A percentile compares a stretch with the other conserved stretches of the same genome.
Conservation (phyloP, 306 rosid genomes). For the Ormosia semicastrata region DNA sequence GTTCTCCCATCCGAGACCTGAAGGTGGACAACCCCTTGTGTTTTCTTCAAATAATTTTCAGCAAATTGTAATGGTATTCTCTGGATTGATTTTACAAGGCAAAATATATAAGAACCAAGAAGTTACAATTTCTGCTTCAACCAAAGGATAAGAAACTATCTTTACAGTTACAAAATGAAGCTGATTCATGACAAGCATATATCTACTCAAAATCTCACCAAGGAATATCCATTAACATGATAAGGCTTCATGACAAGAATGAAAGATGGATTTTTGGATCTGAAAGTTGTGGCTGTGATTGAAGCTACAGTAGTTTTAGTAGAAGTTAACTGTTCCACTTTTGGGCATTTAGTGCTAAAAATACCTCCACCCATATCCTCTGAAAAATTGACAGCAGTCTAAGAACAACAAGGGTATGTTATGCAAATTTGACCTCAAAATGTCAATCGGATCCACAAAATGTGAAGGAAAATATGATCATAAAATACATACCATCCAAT, state of each 20-base stretch:
- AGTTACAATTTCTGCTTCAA: not conserved
- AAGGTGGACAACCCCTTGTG: not conserved
- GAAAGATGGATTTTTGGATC: not conserved
- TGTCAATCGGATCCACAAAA: not conserved
- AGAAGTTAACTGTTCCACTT: not conserved
- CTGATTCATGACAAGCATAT: not conserved
- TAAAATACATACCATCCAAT: not conserved
- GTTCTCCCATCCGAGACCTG: not conserved
- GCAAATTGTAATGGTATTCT: not conserved
- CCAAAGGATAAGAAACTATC: not conserved
- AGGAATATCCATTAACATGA: not conserved
- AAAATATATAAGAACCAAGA: not conserved
- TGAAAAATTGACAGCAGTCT: not conserved
- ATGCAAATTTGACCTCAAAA: not conserved
- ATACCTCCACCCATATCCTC: not conserved
- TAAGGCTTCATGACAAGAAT: not conserved
- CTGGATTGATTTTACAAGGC: constrained; percentile 1
- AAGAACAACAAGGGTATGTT: not conserved
- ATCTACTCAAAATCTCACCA: not conserved
- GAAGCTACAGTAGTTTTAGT: not conserved
- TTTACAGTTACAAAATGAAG: not conserved
- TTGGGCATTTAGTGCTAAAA: not conserved
- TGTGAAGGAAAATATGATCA: not conserved
- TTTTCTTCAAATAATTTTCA: not conserved
- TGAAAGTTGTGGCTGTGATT: not conserved